These are phyloP conservation scores for Silene uniflora DNA, from an alignment of 148 eudicot species.

Conservation along the genomic window DNA sequence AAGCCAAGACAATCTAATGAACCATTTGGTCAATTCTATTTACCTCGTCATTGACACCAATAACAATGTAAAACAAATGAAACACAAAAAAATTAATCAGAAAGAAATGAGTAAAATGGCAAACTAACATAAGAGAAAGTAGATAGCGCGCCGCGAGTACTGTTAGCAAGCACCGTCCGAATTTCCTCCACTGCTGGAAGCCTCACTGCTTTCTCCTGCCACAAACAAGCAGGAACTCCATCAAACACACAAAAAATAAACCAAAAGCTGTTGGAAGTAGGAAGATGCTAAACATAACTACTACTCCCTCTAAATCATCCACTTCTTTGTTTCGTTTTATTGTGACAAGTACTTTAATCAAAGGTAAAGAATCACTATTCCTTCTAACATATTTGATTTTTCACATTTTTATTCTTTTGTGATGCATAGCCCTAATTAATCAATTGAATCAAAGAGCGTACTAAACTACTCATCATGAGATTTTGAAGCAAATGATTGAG, in stretches of 20 bases:
- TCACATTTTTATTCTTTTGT: no score
- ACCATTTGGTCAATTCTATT: not conserved
- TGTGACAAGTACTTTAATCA: no score
- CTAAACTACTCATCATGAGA: no score
- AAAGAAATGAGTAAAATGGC: not conserved
- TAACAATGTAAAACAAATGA: not conserved
- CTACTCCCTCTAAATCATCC: no score
- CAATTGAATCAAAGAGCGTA: not conserved
- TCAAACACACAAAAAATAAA: not conserved
- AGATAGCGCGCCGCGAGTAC: slow-evolving; percentile 73
- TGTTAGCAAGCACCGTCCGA: slow-evolving; percentile 56
- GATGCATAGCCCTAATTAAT: no score
- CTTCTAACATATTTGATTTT: not conserved
- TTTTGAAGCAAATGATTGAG: no score
- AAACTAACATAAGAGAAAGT: slow-evolving; percentile 75
- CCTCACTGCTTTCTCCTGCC: slow-evolving; percentile 82
- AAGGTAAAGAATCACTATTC: not conserved
- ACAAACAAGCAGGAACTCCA: not conserved
- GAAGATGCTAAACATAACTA: no score
- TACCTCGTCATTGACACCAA: not conserved
- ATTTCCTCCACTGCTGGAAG: slow-evolving; percentile 71
- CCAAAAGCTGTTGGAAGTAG: no score
- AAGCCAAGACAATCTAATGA: not conserved
- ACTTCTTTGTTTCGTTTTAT: no score
- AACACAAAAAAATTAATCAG: not conserved